These are phyloP conservation scores for Coleophoma eucalyptorum DNA, from an alignment of 2,329 filamentous ascomycete genomes.

Conservation along the genomic window DNA sequence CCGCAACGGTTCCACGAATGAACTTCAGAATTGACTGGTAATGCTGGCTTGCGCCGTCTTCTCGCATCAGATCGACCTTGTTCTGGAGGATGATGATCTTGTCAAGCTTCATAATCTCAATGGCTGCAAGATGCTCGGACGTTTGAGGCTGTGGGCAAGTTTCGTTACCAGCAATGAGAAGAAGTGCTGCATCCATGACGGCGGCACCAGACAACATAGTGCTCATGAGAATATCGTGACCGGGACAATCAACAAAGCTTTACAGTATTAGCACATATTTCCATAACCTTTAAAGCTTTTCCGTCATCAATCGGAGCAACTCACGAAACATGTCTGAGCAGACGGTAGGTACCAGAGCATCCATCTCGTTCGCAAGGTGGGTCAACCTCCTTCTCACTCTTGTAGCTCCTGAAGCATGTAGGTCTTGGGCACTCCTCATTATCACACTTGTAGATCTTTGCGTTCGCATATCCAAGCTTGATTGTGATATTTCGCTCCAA, in stretches of 20 bases:
- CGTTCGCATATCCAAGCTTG: conserved; percentile 98
- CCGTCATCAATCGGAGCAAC: conserved; percentile 30
- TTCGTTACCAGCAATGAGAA: conserved; percentile 98
- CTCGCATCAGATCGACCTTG: conserved; percentile 98
- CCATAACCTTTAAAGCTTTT: background rate
- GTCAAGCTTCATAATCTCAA: conserved; percentile 99
- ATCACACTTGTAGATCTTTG: conserved; percentile 99
- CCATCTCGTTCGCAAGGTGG: conserved; percentile 93
- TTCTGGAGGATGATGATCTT: conserved; percentile 99
- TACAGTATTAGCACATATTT: conserved; percentile 21
- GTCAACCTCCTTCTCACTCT: conserved; percentile 98
- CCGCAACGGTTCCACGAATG: conserved; percentile 94
- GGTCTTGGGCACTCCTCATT: conserved; percentile 87
- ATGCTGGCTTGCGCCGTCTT: conserved; percentile 89
- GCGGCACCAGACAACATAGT: conserved; percentile 99
- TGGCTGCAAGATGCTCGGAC: conserved; percentile 96
- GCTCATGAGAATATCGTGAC: conserved; percentile 99
- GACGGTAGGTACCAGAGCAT: conserved; percentile 80
- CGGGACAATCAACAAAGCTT: conserved; percentile 96
- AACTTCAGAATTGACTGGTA: conserved; percentile 98
- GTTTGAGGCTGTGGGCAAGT: conserved; percentile 97
- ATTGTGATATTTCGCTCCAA: conserved; percentile 99
- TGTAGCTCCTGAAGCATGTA: conserved; percentile 94
- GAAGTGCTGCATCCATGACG: conserved; percentile 97
- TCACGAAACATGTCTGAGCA: conserved; percentile 90